Evolutionary conservation across 176 grass and related monocot species (phyloP), one percentile per base, ranked within the genome.

Genomic region (Coix lacrymajobi): DNA sequence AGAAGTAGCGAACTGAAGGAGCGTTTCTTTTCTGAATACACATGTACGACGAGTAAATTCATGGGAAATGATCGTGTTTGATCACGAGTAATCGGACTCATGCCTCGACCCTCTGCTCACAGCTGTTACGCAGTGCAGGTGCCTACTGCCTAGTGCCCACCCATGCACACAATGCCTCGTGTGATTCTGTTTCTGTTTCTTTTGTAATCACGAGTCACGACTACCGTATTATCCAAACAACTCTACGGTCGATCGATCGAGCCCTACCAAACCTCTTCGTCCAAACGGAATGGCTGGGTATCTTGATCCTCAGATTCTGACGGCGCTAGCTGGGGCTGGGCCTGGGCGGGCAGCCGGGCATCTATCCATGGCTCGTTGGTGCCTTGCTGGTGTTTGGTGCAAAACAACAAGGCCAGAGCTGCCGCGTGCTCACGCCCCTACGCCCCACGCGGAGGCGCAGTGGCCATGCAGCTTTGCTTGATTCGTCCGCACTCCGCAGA

Each of bases 301-400:
- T 20, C 16, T 34, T 69, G 13, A 46, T 70, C 71, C 74, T 45
- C 58, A 46, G 68, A 85, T 33, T 70, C 68, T 79, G 65, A 79
- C 62, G 73, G 61, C 31, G 74, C 32, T 20, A 10, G 39, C 39
- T 49, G 37, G 73, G 16, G n/a, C 12, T n/a, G n/a, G n/a, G n/a
- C n/a, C n/a, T n/a, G n/a, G n/a, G n/a, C n/a, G n/a, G n/a, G n/a
- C n/a, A n/a, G n/a, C n/a, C n/a, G n/a, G n/a, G n/a, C n/a, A n/a
- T n/a, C n/a, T n/a, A n/a, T n/a, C n/a, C n/a, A n/a, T n/a, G n/a
- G 78, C 40, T 11, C n/a, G 64, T 75, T 65, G 86, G 3, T 78
- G 64, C 51, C 7, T 54, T 20, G 48, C 20, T 57, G 22, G 75
- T 74, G 81, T 80, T 80, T 51, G 77, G 87, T 77, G 75, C 6